Evolutionary conservation across 2,329 filamentous ascomycete genomes (phyloP), one percentile per base, ranked within the genome.

Genomic region (Ascochyta pisi): DNA sequence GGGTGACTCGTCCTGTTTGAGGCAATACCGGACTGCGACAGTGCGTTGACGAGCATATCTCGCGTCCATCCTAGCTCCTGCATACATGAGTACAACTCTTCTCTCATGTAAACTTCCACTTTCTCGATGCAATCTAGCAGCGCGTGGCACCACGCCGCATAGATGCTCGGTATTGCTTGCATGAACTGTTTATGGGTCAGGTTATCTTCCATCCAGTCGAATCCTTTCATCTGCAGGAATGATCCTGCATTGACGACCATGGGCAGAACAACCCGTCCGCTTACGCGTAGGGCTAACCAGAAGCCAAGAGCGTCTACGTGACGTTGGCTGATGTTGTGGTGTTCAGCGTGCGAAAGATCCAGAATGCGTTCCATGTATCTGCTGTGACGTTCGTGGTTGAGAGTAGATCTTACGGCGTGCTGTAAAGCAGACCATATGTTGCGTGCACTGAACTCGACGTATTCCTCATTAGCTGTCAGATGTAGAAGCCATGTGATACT

Each of bases 161-260:
- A 63, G 3, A 61, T 51, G 15, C n/a, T 50, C 1, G 60, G 60
- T 5, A 57, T 35, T 6, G 52, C 51, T 29, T 59, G 52, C 23
- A 63, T 19, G 8, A 44, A 61, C 12, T 61, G 43, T 12, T 8
- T 45, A 2, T 59, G 54, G 19, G 58, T 34, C 13, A 63, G 31
- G 23, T 53, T 27, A 35, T 63, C 60, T 3, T 58, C 46, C 9
- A 59, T 47, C 60, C 60, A 63, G 27, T 63, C 60, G 34, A 63
- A 63, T 10, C 60, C 60, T 10, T 23, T 52, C 52, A 61, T 63
- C 10, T 57, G 60, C 5, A 63, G 22, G 22, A 63, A 61, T 10
- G 60, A 55, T 6, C 60, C 60, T 23, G 46, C 58, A 16, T 51
- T 52, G 6, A 55, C 22, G 6, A n/a, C 39, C 60, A 63, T 63